Conservation (phyloP, 148 eudicot species). For the Talinum fruticosum region DNA sequence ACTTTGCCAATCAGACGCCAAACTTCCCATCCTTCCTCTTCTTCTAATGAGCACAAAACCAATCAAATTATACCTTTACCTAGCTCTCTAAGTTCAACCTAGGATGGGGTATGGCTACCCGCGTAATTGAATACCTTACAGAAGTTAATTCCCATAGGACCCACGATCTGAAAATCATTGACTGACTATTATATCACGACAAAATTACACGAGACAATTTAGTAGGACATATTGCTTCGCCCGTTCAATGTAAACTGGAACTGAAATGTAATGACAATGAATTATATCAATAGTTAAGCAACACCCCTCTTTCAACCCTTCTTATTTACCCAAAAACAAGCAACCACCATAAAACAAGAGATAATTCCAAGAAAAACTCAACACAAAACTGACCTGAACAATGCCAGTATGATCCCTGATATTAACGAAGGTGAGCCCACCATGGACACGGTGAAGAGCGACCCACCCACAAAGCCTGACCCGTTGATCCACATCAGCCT, state of each 20-base stretch:
- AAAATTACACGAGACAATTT: background rate
- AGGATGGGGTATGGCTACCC: background rate
- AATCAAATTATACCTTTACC: background rate
- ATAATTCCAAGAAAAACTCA: background rate
- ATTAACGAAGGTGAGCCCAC: conserved; percentile 71
- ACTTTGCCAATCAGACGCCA: background rate
- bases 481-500: conserved; percentile 63
- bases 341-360: background rate
- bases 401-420: conserved; percentile 84
- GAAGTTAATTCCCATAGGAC: background rate
- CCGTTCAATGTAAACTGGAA: background rate
- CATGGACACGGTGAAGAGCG: conserved; percentile 78
- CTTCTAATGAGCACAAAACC: no score
- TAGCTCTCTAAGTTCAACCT: background rate
- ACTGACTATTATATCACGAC: background rate
- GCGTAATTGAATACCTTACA: background rate
- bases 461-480: conserved; percentile 95
- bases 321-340: background rate
- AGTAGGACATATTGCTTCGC: background rate
- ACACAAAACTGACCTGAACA: conserved; percentile 55
- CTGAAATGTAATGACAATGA: background rate
- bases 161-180: background rate
- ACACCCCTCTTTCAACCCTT: no score
- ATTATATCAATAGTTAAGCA: background rate
- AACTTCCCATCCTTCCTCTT: background rate